Evolutionary conservation across 2,329 filamentous ascomycete species (phyloP).

Genomic region (Fusarium transvaalense): DNA sequence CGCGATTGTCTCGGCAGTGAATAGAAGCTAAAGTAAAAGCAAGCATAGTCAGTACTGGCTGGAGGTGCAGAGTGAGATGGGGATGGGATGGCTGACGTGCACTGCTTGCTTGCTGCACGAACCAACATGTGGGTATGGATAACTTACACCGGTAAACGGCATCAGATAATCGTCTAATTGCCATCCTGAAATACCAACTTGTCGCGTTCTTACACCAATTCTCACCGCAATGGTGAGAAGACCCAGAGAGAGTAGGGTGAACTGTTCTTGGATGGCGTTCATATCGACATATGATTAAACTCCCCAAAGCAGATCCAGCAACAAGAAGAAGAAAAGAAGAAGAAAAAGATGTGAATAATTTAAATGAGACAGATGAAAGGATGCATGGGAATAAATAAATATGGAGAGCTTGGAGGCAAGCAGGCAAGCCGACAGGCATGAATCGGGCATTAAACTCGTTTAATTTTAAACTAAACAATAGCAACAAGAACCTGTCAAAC

Average conservation of each 20-base stretch:
- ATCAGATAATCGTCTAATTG: slow-evolving; percentile 43
- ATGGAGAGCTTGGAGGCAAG: no score
- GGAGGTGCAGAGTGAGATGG: not conserved
- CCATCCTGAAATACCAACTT: slow-evolving; percentile 33
- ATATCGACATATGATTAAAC: slow-evolving; percentile 4
- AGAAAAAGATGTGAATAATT: not conserved
- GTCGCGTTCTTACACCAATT: slow-evolving; percentile 32
- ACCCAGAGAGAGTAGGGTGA: slow-evolving; percentile 39
- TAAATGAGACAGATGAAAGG: not conserved
- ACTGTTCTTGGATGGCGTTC: slow-evolving; percentile 40
- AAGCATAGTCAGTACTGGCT: not conserved
- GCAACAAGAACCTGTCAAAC: not conserved
- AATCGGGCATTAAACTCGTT: not conserved
- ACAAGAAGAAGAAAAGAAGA: not conserved
- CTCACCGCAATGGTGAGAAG: slow-evolving; percentile 35
- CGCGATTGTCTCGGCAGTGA: slow-evolving; percentile 40
- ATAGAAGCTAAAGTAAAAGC: slow-evolving; percentile 25
- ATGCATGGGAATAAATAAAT: not conserved
- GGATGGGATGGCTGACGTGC: not conserved
- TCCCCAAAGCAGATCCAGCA: not conserved
- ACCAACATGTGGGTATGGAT: not conserved
- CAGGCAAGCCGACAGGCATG: no score
- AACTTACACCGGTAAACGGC: slow-evolving; percentile 42
- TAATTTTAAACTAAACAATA: not conserved
- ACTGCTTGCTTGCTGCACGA: no score